A percentile compares a stretch with the other conserved stretches of the same genome.
Evolutionary conservation across 2,329 filamentous ascomycete genomes (phyloP).

Genomic region (Phaeosphaeria sp.): DNA sequence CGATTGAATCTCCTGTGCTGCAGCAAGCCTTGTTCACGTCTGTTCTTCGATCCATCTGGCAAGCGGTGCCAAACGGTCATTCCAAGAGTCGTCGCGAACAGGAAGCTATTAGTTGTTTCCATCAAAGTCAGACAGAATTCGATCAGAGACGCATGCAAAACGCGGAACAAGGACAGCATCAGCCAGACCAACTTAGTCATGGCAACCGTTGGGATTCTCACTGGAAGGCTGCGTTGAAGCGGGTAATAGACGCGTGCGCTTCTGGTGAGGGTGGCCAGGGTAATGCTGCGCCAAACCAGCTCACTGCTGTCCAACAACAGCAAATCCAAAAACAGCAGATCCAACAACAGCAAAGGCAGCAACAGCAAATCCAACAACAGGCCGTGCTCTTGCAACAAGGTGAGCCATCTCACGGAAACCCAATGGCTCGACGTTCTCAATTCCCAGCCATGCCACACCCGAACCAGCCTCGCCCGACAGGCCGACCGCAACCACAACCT

Average conservation of each 20-base stretch:
- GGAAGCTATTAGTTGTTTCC: slow-evolving; percentile 5
- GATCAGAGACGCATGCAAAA: background rate
- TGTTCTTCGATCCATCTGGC: slow-evolving; percentile 55
- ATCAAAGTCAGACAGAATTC: slow-evolving; percentile 15
- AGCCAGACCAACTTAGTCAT: background rate
- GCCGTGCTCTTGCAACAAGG: background rate
- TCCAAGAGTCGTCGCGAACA: slow-evolving; percentile 12
- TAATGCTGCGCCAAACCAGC: background rate
- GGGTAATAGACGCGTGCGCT: slow-evolving; percentile 6
- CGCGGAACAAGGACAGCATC: background rate
- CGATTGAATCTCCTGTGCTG: slow-evolving; percentile 59
- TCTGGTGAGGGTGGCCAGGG: background rate
- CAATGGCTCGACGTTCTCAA: background rate
- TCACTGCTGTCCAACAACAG: slow-evolving; percentile 1
- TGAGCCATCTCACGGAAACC: background rate
- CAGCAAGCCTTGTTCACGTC: slow-evolving; percentile 63
- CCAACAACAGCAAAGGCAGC: background rate
- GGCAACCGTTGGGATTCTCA: slow-evolving; percentile 7
- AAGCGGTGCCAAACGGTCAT: background rate
- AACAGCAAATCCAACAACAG: background rate
- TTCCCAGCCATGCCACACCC: background rate
- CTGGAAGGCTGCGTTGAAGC: slow-evolving; percentile 10
- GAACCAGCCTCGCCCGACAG: background rate
- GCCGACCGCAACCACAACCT: background rate
- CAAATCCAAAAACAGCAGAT: background rate